Evolutionary conservation across 225 moss, liverwort and hornwort species (phyloP).

Genomic region (Marchantia paleacea): DNA sequence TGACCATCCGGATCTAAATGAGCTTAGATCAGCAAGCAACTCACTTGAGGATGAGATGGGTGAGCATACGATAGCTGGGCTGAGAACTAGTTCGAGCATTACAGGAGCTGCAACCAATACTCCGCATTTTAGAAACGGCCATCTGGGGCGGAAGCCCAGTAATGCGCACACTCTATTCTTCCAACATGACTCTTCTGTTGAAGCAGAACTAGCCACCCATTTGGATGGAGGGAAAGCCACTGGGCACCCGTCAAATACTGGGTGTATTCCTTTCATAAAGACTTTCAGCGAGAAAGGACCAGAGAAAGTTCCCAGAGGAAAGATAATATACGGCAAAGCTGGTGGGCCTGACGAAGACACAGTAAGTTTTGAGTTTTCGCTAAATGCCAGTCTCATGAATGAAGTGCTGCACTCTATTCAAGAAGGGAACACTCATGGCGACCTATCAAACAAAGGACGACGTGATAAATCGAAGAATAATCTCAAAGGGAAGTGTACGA

Average conservation of each 20-base stretch:
- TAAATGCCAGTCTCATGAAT: neutral
- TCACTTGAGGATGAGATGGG: neutral
- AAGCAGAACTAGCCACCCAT: neutral
- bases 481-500: neutral
- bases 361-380: neutral
- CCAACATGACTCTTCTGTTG: neutral
- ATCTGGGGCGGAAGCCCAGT: neutral
- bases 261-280: neutral
- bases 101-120: neutral
- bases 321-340: neutral
- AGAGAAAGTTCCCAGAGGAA: neutral
- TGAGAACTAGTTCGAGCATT: neutral
- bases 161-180: neutral
- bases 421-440: neutral
- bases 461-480: neutral
- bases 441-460: neutral
- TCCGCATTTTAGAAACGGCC: neutral
- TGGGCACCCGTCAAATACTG: neutral
- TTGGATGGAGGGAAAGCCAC: neutral
- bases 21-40: neutral
- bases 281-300: neutral
- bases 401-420: neutral
- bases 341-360: slow-evolving; percentile 1
- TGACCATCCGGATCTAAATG: neutral
- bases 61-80: neutral